Percentiles rank a stretch among this genome's conserved stretches.
phyloP scores from a whole-genome alignment of 495 filamentous ascomycete species.

The Penicillium tannophilum region DNA sequence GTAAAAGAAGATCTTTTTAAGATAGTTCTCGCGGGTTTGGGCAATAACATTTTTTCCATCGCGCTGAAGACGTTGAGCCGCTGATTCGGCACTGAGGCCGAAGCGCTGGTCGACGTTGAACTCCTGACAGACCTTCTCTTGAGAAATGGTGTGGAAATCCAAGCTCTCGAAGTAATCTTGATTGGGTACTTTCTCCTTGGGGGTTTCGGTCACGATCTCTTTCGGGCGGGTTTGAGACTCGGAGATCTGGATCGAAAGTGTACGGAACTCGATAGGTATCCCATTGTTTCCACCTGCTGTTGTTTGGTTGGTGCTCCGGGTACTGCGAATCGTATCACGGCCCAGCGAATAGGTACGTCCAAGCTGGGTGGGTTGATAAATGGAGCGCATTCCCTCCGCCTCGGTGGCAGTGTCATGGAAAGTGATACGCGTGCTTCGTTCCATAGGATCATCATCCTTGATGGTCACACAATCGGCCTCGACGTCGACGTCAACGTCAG shows the following conservation, averaged over 20 bases:
- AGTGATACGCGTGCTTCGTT: conserved; percentile 21
- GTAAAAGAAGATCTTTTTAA: conserved; percentile 63
- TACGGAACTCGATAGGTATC: conserved; percentile 49
- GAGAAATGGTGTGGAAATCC: conserved; percentile 38
- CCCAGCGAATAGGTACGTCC: conserved; percentile 26
- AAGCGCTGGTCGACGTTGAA: conserved; percentile 35
- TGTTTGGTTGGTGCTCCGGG: conserved; percentile 15
- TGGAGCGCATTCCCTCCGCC: conserved; percentile 23
- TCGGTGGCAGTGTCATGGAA: conserved; percentile 27
- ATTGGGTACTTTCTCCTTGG: conserved; percentile 32
- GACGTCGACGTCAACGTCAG: conserved; percentile 15
- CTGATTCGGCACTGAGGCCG: conserved; percentile 33
- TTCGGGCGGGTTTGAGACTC: conserved; percentile 40
- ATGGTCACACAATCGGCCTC: conserved; percentile 19
- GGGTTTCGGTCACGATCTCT: conserved; percentile 13
- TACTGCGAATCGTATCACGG: conserved; percentile 26
- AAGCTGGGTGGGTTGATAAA: conserved; percentile 24
- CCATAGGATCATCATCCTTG: conserved; percentile 21
- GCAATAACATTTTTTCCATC: conserved; percentile 65
- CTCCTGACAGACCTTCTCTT: conserved; percentile 33
- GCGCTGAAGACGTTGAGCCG: conserved; percentile 48
- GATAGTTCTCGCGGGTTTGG: conserved; percentile 56
- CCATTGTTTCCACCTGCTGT: conserved; percentile 20
- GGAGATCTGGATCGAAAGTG: conserved; percentile 48
- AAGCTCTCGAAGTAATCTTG: conserved; percentile 46